These are phyloP conservation scores for Scorias spongiosa DNA, from an alignment of 2,329 filamentous ascomycete species.

Conservation along the genomic window DNA sequence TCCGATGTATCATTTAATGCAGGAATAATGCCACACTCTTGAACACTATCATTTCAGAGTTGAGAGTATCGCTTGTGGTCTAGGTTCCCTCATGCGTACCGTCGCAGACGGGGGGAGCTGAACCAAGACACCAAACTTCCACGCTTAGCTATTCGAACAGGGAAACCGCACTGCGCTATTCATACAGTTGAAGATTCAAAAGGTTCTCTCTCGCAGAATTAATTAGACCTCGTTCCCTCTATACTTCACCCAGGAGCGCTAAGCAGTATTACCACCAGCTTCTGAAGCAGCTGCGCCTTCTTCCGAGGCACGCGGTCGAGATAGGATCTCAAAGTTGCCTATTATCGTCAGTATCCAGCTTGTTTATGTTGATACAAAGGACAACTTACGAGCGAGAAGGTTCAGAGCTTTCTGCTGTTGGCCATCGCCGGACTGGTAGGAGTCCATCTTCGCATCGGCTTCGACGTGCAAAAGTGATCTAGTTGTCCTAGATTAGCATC, in stretches of 20 bases:
- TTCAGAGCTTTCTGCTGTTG: conserved; percentile 48
- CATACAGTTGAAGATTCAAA: no score
- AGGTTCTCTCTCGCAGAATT: no score
- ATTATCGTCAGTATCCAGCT: conserved; percentile 1
- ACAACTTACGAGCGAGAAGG: conserved; percentile 62
- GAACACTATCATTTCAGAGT: no score
- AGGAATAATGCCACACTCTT: no score
- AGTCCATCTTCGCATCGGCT: conserved; percentile 57
- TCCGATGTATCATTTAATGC: no score
- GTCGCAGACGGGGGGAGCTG: no score
- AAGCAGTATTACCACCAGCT: conserved; percentile 10
- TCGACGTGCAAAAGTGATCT: conserved; percentile 73
- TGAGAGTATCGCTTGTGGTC: no score
- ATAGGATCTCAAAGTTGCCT: conserved; percentile 37
- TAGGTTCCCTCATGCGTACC: no score
- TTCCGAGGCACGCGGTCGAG: conserved; percentile 15
- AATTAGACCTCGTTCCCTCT: no score
- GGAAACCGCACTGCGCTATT: no score
- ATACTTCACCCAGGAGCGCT: not conserved
- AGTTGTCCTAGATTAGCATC: conserved; percentile 6
- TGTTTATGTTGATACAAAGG: not conserved
- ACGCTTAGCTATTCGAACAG: no score
- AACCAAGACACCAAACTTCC: no score
- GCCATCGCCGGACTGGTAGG: conserved; percentile 56
- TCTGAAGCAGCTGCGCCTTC: conserved; percentile 4